phyloP scores from a whole-genome alignment of 108 stramenopile species.

The Phaeodactylum tricornutum region DNA sequence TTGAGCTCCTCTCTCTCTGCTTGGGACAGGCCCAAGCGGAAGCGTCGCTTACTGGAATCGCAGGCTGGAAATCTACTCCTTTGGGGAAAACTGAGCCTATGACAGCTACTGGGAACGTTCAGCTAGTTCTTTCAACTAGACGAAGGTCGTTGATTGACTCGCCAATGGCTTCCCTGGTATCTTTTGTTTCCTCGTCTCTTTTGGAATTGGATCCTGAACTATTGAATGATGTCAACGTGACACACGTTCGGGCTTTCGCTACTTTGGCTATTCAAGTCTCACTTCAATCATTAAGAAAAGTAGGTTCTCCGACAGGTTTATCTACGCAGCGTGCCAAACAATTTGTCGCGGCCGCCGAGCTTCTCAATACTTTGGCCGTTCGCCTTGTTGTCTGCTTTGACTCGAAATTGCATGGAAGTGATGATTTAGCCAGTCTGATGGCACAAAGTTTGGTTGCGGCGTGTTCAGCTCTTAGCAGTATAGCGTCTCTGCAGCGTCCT shows the following conservation, averaged over 20 bases:
- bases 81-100: no score
- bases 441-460: background rate
- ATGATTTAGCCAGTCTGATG: background rate
- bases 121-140: no score
- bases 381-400: constrained; percentile 37
- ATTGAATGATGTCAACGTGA: background rate
- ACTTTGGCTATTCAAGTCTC: constrained; percentile 26
- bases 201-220: background rate
- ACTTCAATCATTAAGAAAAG: constrained; percentile 12
- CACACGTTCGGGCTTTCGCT: constrained; percentile 14
- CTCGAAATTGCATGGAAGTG: constrained; percentile 4
- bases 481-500: constrained; percentile 1
- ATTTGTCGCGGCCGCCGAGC: constrained; percentile 38
- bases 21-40: constrained; percentile 34
- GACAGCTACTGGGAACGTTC: no score
- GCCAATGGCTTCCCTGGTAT: background rate
- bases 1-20: constrained; percentile 30
- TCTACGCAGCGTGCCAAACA: constrained; percentile 17
- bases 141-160: constrained; percentile 10
- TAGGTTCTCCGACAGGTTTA: constrained; percentile 12
- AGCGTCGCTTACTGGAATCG: no score
- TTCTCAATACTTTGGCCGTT: constrained; percentile 47
- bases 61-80: no score
- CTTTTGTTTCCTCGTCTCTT: background rate
- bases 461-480: no score